These are phyloP conservation scores for Hirsutella rhossiliensis DNA, from an alignment of 2,329 filamentous ascomycete species.

Conservation along the genomic window DNA sequence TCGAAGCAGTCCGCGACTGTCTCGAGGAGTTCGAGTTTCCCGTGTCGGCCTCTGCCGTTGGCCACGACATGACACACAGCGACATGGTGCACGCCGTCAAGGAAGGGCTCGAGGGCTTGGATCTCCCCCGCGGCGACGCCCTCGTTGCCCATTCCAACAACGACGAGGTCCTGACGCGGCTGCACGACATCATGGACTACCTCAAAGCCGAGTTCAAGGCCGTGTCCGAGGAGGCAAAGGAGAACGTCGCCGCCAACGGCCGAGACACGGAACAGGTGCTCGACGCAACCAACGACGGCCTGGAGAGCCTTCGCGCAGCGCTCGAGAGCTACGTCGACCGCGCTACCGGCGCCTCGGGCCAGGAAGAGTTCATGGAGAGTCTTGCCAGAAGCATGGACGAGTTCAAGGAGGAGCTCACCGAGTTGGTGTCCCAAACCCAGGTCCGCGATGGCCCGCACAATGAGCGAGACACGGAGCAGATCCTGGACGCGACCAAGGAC, in stretches of 20 bases:
- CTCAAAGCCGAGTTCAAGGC: constrained; percentile 48
- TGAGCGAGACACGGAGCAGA: constrained; percentile 74
- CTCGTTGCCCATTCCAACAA: constrained; percentile 30
- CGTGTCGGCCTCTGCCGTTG: constrained; percentile 41
- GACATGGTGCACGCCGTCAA: constrained; percentile 54
- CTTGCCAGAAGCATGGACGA: constrained; percentile 53
- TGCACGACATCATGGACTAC: constrained; percentile 53
- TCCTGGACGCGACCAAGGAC: constrained; percentile 53
- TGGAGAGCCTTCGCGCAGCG: constrained; percentile 67
- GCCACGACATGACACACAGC: constrained; percentile 42
- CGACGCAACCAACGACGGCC: constrained; percentile 75
- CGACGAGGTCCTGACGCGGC: constrained; percentile 39
- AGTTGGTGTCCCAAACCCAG: neutral
- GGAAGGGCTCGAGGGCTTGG: constrained; percentile 41
- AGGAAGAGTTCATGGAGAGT: constrained; percentile 67
- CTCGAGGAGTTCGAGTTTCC: constrained; percentile 76
- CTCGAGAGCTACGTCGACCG: constrained; percentile 74
- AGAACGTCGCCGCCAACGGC: constrained; percentile 68
- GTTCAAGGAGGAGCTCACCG: constrained; percentile 51
- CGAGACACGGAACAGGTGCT: constrained; percentile 80
- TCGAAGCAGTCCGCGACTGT: constrained; percentile 74
- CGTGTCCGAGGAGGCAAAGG: constrained; percentile 54
- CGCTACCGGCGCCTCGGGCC: constrained; percentile 53
- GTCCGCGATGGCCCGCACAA: neutral
- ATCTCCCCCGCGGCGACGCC: constrained; percentile 28